Conservation (phyloP, 2,329 filamentous ascomycete species). For the Rhynchosporium secalis region DNA sequence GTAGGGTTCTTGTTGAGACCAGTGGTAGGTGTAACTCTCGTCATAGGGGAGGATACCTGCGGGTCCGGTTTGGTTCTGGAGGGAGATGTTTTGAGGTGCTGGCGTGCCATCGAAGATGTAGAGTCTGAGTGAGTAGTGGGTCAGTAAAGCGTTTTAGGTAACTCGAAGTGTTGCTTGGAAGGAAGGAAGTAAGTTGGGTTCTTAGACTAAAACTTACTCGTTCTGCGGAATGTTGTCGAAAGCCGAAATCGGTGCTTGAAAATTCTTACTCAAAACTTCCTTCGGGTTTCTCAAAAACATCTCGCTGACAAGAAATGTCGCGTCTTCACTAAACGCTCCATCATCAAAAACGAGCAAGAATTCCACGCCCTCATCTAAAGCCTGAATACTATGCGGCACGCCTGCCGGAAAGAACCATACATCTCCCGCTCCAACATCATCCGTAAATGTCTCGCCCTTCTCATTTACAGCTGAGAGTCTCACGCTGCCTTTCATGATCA, state of each 20-base stretch:
- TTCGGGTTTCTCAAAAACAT: conserved; percentile 37
- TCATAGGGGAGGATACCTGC: conserved; percentile 45
- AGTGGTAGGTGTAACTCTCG: conserved; percentile 51
- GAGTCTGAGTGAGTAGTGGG: conserved; percentile 25
- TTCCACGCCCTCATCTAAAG: conserved; percentile 54
- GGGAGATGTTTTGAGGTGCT: conserved; percentile 46
- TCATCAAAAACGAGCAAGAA: conserved; percentile 62
- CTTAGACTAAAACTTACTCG: conserved; percentile 35
- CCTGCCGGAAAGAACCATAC: conserved; percentile 56
- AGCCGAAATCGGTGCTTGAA: conserved; percentile 49
- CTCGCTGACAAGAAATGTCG: conserved; percentile 53
- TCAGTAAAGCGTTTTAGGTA: too few relatives aligned
- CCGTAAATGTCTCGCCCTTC: conserved; percentile 49
- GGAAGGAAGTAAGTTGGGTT: too few relatives aligned
- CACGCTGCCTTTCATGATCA: conserved; percentile 55
- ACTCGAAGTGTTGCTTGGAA: too few relatives aligned
- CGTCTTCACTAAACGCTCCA: conserved; percentile 58
- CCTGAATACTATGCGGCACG: conserved; percentile 55
- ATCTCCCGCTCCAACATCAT: conserved; percentile 52
- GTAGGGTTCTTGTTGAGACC: conserved; percentile 47
- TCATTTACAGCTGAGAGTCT: conserved; percentile 54
- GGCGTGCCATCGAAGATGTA: conserved; percentile 55
- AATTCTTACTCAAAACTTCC: conserved; percentile 55
- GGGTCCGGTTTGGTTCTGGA: conserved; percentile 48
- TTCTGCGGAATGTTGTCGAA: conserved; percentile 49